Evolutionary conservation across 164 flowering plant genomes (phyloP).

Genomic region (Stephania japonica): DNA sequence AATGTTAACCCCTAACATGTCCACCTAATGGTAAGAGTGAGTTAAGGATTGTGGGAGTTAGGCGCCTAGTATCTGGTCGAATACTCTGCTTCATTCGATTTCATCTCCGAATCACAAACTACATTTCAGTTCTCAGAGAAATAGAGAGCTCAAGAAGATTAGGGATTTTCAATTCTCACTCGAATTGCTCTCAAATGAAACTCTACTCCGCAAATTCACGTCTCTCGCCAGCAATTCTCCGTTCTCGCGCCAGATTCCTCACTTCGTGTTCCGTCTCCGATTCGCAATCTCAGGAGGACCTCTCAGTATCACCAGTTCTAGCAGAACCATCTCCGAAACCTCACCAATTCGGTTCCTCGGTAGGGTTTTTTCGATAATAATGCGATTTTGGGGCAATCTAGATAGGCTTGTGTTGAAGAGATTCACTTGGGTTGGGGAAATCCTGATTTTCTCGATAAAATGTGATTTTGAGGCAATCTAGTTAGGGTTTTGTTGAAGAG

Average conservation of each 20-base stretch:
- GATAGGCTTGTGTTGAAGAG: not conserved
- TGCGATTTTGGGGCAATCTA: conserved; percentile 8
- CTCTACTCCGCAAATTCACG: conserved; percentile 3
- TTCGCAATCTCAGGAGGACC: not conserved
- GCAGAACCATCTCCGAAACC: not conserved
- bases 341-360: too few relatives aligned
- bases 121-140: too few relatives aligned
- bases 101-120: too few relatives aligned
- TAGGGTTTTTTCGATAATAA: not conserved
- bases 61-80: too few relatives aligned
- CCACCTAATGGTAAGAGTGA: too few relatives aligned
- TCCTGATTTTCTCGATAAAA: conserved; percentile 10
- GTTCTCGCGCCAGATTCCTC: not conserved
- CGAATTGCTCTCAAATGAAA: not conserved
- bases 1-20: too few relatives aligned
- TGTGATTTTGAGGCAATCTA: conserved; percentile 4
- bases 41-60: too few relatives aligned
- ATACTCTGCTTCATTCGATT: too few relatives aligned
- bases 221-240: conserved; percentile 9
- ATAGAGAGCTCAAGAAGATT: too few relatives aligned
- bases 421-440: not conserved
- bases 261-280: conserved; percentile 5
- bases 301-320: not conserved
- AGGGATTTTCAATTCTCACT: too few relatives aligned
- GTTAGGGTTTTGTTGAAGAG: conserved; percentile 6